Evolutionary conservation across 169 alveolate genomes (phyloP), one percentile per base, ranked within the genome.

Genomic region (Babesia gibsoni): DNA sequence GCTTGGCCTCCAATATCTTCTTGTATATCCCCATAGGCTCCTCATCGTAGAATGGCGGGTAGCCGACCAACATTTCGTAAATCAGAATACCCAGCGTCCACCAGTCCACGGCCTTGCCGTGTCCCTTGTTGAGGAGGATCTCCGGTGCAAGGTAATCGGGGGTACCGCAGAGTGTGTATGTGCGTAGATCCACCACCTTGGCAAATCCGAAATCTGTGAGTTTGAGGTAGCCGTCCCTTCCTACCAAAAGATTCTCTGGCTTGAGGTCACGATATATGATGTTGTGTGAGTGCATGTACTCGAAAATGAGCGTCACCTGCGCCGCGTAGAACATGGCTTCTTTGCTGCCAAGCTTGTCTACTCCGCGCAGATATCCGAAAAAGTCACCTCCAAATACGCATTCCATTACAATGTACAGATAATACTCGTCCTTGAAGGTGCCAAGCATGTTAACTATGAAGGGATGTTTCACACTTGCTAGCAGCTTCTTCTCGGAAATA

Each of bases 141-240:
- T 98, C 99, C 0, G 99, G 99, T 0, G 99, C 99, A 33, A 98
- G 92, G 88, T 98, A 98, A 80, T 97, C 99, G 9, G 99, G 99
- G 20, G 99, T 97, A 6, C 99, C 99, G 68, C 99, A 98, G 35
- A 97, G 93, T 16, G 99, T 98, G 82, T 90, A 96, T 4, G 99
- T 96, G 61, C 99, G 93, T 43, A 94, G 92, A 79, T 94, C 98
- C 16, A 97, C 95, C 30, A 93, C 95, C 86, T 97, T 97, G 18
- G 99, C 99, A 81, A 98, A 96, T 22, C 99, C 99, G 89, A 98
- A 98, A 73, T 98, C 99, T 0, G 99, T 96, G 69, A 98, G 86
- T 84, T 97, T 97, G 39, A 97, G 90, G 79, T 96, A 97, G 9
- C 99, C 99, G 45, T 96, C 98, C 59, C 91, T 90, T 53, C 96